Conservation (phyloP, 2,329 filamentous ascomycete genomes). For the Trichophyton schoenleinii region DNA sequence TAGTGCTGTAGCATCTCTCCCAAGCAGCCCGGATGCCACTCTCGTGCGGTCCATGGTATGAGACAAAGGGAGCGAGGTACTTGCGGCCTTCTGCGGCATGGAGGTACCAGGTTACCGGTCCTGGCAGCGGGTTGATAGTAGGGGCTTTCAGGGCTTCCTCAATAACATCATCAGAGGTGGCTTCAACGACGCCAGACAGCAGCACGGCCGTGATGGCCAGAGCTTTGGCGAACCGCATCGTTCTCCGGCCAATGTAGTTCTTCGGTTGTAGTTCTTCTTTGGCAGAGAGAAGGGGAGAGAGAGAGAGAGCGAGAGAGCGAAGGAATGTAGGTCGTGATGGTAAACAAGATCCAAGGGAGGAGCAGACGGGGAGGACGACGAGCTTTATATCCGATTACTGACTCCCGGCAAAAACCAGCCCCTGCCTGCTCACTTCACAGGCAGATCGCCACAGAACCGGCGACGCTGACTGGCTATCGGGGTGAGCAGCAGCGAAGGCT, state of each 20-base stretch:
- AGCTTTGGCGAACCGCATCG: constrained; percentile 9
- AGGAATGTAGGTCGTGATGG: too few relatives aligned
- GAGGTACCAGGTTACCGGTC: constrained; percentile 26
- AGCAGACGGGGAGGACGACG: not conserved
- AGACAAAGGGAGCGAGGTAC: constrained; percentile 27
- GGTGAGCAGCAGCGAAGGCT: not conserved
- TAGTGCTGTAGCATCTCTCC: constrained; percentile 38
- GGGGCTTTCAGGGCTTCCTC: too few relatives aligned
- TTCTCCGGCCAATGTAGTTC: not conserved
- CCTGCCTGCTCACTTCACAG: not conserved
- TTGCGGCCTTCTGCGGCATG: constrained; percentile 28
- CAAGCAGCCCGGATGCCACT: constrained; percentile 37
- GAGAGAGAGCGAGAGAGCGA: too few relatives aligned
- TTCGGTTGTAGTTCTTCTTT: not conserved
- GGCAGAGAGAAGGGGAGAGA: too few relatives aligned
- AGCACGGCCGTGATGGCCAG: constrained; percentile 11
- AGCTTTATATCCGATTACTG: not conserved
- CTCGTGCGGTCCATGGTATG: constrained; percentile 28
- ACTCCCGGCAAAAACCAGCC: not conserved
- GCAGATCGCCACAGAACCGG: not conserved
- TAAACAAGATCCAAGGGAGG: too few relatives aligned
- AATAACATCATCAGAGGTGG: constrained; percentile 20
- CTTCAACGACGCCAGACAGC: constrained; percentile 26
- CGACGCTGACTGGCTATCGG: not conserved
- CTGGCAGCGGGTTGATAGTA: constrained; percentile 43